phyloP scores from a whole-genome alignment of 305 asterid genomes.

The Fraxinus floribunda region DNA sequence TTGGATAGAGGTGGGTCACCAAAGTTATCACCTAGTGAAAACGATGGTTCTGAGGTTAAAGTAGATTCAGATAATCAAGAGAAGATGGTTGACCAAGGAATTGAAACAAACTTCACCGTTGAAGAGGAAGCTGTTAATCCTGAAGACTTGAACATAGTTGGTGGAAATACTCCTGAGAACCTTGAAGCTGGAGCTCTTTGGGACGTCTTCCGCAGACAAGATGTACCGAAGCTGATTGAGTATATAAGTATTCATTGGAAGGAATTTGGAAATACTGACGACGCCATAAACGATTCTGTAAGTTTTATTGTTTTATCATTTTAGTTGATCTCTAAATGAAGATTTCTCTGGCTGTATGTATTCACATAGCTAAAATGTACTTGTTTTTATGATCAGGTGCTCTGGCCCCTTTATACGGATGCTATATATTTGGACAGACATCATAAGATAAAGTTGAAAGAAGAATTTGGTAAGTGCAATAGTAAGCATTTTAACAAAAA shows the following conservation, averaged over 20 bases:
- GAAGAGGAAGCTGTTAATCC: constrained; percentile 33
- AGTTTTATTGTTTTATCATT: constrained; percentile 29
- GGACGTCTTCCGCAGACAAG: constrained; percentile 86
- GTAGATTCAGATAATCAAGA: constrained; percentile 33
- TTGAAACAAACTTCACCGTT: constrained; percentile 33
- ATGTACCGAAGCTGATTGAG: constrained; percentile 68
- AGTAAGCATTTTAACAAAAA: constrained; percentile 54
- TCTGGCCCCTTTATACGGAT: constrained; percentile 64
- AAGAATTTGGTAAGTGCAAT: constrained; percentile 71
- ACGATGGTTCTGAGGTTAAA: constrained; percentile 39
- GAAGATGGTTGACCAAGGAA: constrained; percentile 38
- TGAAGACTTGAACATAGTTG: constrained; percentile 34
- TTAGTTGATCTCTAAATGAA: constrained; percentile 7
- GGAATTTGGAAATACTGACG: constrained; percentile 44
- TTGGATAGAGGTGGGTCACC: constrained; percentile 34
- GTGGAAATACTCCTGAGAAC: constrained; percentile 30
- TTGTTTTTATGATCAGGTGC: constrained; percentile 48
- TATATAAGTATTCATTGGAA: constrained; percentile 58
- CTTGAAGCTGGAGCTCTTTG: constrained; percentile 74
- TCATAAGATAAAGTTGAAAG: constrained; percentile 78
- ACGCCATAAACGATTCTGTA: constrained; percentile 41
- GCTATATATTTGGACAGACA: constrained; percentile 59
- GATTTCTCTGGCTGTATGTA: constrained; percentile 10
- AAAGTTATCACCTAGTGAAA: constrained; percentile 41
- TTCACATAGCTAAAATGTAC: constrained; percentile 30